Conservation (phyloP, 306 rosid species). For the Dalbergia cochinchinensis region DNA sequence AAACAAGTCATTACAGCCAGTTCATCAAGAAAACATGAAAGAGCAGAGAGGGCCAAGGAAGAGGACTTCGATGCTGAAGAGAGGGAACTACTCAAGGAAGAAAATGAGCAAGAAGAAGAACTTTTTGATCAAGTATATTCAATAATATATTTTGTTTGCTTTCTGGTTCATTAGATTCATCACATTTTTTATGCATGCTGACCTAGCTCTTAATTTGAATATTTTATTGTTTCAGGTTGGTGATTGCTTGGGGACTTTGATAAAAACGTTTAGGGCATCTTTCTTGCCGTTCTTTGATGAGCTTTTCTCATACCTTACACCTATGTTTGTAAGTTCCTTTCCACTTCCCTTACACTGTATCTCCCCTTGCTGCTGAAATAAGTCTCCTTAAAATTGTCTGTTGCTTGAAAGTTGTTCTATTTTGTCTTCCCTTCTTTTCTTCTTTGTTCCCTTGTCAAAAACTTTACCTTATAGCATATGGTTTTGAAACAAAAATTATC, state of each 20-base stretch:
- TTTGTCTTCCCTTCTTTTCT: slow-evolving; percentile 4
- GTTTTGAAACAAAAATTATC: background rate
- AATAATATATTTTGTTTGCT: slow-evolving; percentile 22
- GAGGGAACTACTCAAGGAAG: slow-evolving; percentile 86
- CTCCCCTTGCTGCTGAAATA: slow-evolving; percentile 19
- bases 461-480: slow-evolving; percentile 6
- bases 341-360: background rate
- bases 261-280: slow-evolving; percentile 84
- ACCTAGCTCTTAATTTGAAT: slow-evolving; percentile 27
- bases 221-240: slow-evolving; percentile 71
- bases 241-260: slow-evolving; percentile 94
- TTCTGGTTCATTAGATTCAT: slow-evolving; percentile 20
- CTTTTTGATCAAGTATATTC: slow-evolving; percentile 87
- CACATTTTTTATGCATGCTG: slow-evolving; percentile 23
- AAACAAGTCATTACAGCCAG: slow-evolving; percentile 92
- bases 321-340: slow-evolving; percentile 89
- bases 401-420: slow-evolving; percentile 22
- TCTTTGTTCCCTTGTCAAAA: background rate
- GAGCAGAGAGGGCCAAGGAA: slow-evolving; percentile 88
- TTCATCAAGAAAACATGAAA: slow-evolving; percentile 87
- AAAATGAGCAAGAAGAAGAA: slow-evolving; percentile 98
- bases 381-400: background rate
- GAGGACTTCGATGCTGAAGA: slow-evolving; percentile 99
- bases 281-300: slow-evolving; percentile 97
- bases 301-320: slow-evolving; percentile 83